phyloP scores from a whole-genome alignment of 352 stramenopile species.

The Phytophthora quininea region DNA sequence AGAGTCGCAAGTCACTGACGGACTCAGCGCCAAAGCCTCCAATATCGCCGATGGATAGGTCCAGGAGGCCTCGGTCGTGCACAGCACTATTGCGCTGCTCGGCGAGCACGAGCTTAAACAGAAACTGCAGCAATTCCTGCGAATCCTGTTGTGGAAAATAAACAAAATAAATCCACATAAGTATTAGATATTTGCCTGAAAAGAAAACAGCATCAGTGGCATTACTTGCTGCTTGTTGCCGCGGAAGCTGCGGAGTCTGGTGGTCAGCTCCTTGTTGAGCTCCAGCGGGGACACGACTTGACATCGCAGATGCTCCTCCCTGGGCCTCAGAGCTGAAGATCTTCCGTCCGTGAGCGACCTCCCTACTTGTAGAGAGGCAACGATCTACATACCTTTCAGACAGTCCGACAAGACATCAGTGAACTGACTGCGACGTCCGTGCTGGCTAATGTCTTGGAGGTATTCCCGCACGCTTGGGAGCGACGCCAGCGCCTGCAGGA shows the following conservation, averaged over 20 bases:
- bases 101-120: slow-evolving; percentile 81
- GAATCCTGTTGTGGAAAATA: slow-evolving; percentile 50
- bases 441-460: slow-evolving; percentile 64
- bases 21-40: slow-evolving; percentile 29
- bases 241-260: slow-evolving; percentile 59
- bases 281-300: slow-evolving; percentile 49
- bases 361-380: background rate
- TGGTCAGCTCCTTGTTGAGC: slow-evolving; percentile 69
- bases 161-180: too few species aligned
- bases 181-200: too few species aligned
- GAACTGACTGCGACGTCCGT: slow-evolving; percentile 55
- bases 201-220: background rate
- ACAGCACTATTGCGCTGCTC: slow-evolving; percentile 60
- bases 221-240: slow-evolving; percentile 82
- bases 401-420: slow-evolving; percentile 68
- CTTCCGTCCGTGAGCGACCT: too few species aligned
- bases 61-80: slow-evolving; percentile 59
- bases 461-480: slow-evolving; percentile 76
- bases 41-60: slow-evolving; percentile 38
- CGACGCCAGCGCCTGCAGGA: slow-evolving; percentile 83
- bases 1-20: slow-evolving; percentile 74
- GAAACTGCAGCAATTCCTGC: slow-evolving; percentile 85
- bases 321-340: slow-evolving; percentile 35
- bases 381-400: slow-evolving; percentile 54
- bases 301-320: slow-evolving; percentile 36